Conservation (phyloP, 2,329 filamentous ascomycete genomes). For the Daldinia sp. region DNA sequence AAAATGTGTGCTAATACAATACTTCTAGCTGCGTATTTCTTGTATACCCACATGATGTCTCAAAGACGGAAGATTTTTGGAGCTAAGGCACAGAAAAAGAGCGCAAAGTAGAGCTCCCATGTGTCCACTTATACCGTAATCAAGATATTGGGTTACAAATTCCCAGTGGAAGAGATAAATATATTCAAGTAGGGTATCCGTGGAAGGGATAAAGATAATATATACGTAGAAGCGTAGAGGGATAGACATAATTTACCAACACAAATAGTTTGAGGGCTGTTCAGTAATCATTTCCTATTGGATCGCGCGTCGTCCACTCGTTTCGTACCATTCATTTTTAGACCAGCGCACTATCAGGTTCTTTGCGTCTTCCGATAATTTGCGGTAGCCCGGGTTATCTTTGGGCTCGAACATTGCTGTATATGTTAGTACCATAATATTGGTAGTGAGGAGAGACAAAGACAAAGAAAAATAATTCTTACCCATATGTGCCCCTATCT, state of each 20-base stretch:
- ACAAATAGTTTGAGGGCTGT: conserved; percentile 10
- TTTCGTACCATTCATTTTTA: conserved; percentile 74
- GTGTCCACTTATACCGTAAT: neutral
- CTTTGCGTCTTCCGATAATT: conserved; percentile 73
- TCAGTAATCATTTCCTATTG: conserved; percentile 45
- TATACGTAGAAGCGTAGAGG: conserved; percentile 26
- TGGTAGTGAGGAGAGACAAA: neutral
- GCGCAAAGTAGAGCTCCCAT: conserved; percentile 47
- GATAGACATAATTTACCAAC: neutral
- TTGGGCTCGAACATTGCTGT: conserved; percentile 78
- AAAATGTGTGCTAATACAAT: conserved; percentile 21
- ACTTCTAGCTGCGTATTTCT: conserved; percentile 75
- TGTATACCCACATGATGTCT: conserved; percentile 95
- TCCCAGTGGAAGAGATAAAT: conserved; percentile 1
- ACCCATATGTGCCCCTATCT: conserved; percentile 83
- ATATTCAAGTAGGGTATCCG: conserved; percentile 25
- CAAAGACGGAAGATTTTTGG: conserved; percentile 86
- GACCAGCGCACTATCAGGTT: conserved; percentile 75
- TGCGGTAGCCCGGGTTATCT: conserved; percentile 79
- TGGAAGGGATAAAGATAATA: conserved; percentile 9
- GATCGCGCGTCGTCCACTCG: conserved; percentile 53
- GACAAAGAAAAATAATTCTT: conserved; percentile 52
- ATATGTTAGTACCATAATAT: conserved; percentile 1
- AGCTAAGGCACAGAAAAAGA: conserved; percentile 63
- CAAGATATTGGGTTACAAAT: neutral